phyloP scores from a whole-genome alignment of 148 eudicot genomes.

The Euryodendron excelsum region DNA sequence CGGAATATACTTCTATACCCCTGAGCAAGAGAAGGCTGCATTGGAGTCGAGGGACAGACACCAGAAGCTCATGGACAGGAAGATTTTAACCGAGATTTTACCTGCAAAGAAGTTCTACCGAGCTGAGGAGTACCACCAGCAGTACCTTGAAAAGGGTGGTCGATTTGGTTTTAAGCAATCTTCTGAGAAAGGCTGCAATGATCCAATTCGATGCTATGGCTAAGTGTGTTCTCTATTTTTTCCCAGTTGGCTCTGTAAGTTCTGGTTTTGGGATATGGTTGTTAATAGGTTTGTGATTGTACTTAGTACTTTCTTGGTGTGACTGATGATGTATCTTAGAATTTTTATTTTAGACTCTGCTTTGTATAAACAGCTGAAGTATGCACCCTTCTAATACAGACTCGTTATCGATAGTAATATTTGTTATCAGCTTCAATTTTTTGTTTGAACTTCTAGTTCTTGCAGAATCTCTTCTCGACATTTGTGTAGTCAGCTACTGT shows the following conservation, averaged over 20 bases:
- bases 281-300: not conserved
- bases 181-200: conserved; percentile 79
- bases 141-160: conserved; percentile 84
- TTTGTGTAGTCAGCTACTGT: too few species aligned
- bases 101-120: conserved; percentile 84
- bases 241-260: too few species aligned
- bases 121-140: conserved; percentile 89
- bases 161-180: conserved; percentile 73
- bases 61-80: conserved; percentile 59
- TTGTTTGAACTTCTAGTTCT: too few species aligned
- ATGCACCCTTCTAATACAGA: not conserved
- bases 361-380: not conserved
- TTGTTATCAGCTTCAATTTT: not conserved
- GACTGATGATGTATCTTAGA: too few species aligned
- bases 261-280: not conserved
- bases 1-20: conserved; percentile 82
- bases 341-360: not conserved
- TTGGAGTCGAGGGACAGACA: conserved; percentile 59
- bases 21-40: conserved; percentile 82
- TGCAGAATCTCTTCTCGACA: too few species aligned
- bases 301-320: not conserved
- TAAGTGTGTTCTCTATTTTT: conserved; percentile 17
- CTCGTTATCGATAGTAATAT: not conserved
- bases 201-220: conserved; percentile 86
- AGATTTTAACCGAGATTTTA: conserved; percentile 69